phyloP scores from a whole-genome alignment of 1,139 yeast genomes.

The Geotrichum aggregatum region DNA sequence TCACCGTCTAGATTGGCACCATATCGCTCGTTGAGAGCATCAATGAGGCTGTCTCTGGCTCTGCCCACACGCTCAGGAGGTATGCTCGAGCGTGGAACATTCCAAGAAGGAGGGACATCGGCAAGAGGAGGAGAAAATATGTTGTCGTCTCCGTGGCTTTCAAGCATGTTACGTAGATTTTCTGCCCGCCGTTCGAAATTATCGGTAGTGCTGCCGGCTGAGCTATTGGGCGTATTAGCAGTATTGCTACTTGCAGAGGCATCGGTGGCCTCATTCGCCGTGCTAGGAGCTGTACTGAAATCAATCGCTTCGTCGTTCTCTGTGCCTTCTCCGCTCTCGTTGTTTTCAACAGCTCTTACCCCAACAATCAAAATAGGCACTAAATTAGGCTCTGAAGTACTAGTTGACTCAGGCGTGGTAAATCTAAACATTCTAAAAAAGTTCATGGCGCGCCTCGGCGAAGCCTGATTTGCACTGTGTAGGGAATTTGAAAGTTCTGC shows the following conservation, averaged over 20 bases:
- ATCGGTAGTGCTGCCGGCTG: background rate
- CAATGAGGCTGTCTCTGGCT: slow-evolving; percentile 16
- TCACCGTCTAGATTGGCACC: slow-evolving; percentile 1
- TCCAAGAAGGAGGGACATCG: background rate
- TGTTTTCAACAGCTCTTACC: slow-evolving; percentile 43
- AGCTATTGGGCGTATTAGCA: background rate
- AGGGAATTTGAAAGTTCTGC: slow-evolving; percentile 35
- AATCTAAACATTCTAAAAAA: slow-evolving; percentile 56
- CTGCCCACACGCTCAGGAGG: slow-evolving; percentile 1
- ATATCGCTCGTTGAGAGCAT: slow-evolving; percentile 17
- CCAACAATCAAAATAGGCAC: slow-evolving; percentile 57
- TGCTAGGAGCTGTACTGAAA: background rate
- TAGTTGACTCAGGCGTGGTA: background rate
- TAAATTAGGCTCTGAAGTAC: slow-evolving; percentile 25
- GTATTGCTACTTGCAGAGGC: no score
- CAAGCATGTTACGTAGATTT: slow-evolving; percentile 1
- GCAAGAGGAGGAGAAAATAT: background rate
- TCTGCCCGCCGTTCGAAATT: background rate
- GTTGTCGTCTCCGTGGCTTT: background rate
- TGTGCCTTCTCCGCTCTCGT: background rate
- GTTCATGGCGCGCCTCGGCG: slow-evolving; percentile 32
- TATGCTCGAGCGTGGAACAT: slow-evolving; percentile 4
- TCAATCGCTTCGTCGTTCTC: background rate
- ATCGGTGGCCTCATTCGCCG: background rate
- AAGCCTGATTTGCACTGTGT: slow-evolving; percentile 18